Base-by-base conservation (phyloP, 2,329 filamentous ascomycete genomes). In the Colletotrichum sojae region DNA sequence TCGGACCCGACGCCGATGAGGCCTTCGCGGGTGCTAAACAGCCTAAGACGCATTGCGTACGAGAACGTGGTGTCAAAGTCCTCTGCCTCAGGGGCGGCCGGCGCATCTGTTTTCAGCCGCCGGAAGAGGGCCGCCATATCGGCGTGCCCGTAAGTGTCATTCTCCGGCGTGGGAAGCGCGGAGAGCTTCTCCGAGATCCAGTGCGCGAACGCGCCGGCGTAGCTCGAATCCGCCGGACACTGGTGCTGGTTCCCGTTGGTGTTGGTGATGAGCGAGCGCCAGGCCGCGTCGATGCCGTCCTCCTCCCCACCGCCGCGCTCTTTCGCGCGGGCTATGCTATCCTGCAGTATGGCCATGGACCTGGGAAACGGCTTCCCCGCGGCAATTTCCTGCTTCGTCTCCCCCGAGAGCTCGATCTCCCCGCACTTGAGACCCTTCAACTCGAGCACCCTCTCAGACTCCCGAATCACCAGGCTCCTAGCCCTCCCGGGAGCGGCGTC, bases 321-420 rank as follows among this genome's bases (percentile, higher is more conserved):
- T 16, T 43, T 43, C 9, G 12, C 13, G 15, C 20, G 9, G 45
- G 40, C 31, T 13, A 13, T 10, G 12, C 27, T 6, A 2, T 40
- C 22, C 20, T 5, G 22, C 15, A 57, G 22, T 15, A 57, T 57
- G 2, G 5, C 27, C 40, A 57, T 46, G 39, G 48, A 15, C 20
- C 22, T 57, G 8, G 55, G 55, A 13, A 57, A 57, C 2, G 55
- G 55, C 8, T 2, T 18, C 15, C 55, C 55, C n/a, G 6, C 22
- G 6, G n/a, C 12, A 13, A 57, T 58, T 9, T 58, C 55, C 22
- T 58, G 40, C 22, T 58, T 48, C 22, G 25, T 31, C 16, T 58
- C 55, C 8, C 40, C 55, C 5, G 10, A 10, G n/a, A 18, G 5
- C 2, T n/a, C 15, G 3, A 58, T 46, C 10, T 20, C 25, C 15